Percentiles rank a stretch among this genome's conserved stretches.
These are phyloP conservation scores for Sordariomycetes sp. DNA, from an alignment of 2,329 filamentous ascomycete species.

Conservation along the genomic window DNA sequence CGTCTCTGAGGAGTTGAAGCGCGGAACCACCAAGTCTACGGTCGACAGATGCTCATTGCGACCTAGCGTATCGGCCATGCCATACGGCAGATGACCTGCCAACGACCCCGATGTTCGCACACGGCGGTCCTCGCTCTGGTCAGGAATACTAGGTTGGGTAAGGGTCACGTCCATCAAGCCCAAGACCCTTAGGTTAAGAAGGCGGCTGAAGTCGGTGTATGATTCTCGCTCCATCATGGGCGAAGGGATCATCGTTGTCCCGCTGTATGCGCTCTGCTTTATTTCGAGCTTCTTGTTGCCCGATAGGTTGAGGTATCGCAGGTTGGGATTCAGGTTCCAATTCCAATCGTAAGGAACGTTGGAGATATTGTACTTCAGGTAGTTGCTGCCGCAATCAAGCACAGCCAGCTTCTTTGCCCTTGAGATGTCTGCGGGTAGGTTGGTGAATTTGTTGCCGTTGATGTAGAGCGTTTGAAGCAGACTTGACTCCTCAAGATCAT, in stretches of 20 bases:
- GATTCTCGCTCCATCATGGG: slow-evolving; percentile 49
- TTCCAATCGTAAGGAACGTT: slow-evolving; percentile 99
- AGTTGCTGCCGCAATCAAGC: slow-evolving; percentile 90
- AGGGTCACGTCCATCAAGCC: slow-evolving; percentile 97
- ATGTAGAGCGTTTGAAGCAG: slow-evolving; percentile 85
- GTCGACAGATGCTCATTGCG: slow-evolving; percentile 92
- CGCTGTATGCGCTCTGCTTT: slow-evolving; percentile 42
- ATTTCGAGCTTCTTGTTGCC: slow-evolving; percentile 96
- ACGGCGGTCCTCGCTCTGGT: slow-evolving; percentile 89
- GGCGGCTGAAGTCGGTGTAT: slow-evolving; percentile 80
- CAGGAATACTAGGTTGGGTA: slow-evolving; percentile 85
- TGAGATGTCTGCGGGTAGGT: slow-evolving; percentile 87
- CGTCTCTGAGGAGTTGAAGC: slow-evolving; percentile 81
- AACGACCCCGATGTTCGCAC: slow-evolving; percentile 94
- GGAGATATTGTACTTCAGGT: slow-evolving; percentile 94
- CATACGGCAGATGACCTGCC: slow-evolving; percentile 84
- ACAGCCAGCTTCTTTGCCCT: slow-evolving; percentile 83
- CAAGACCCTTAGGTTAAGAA: slow-evolving; percentile 76
- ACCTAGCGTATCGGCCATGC: slow-evolving; percentile 93
- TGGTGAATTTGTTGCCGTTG: slow-evolving; percentile 97
- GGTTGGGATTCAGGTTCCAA: slow-evolving; percentile 95
- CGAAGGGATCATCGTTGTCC: slow-evolving; percentile 1
- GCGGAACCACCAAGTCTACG: slow-evolving; percentile 88
- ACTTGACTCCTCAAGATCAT: slow-evolving; percentile 86
- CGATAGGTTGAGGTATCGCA: slow-evolving; percentile 91